Percentiles rank a stretch among this genome's conserved stretches.
phyloP scores from a whole-genome alignment of 345 rosid genomes.

The Alliaria petiolata region DNA sequence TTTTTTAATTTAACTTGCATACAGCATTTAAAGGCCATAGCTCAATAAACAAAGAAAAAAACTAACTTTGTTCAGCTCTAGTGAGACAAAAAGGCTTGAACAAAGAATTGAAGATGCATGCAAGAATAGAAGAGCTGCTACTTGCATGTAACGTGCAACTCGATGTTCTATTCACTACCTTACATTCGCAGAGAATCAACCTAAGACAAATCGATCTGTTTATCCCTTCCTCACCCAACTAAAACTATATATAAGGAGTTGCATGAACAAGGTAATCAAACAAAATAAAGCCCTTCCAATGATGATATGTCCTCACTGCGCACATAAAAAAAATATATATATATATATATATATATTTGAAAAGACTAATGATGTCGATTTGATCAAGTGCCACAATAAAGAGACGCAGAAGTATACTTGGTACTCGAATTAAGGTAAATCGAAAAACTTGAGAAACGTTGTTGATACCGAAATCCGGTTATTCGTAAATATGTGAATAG shows the following conservation, averaged over 20 bases:
- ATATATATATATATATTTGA: too few relatives aligned
- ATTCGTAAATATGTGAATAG: too few relatives aligned
- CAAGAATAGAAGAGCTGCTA: too few relatives aligned
- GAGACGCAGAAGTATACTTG: background rate
- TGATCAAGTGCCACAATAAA: background rate
- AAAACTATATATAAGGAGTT: background rate
- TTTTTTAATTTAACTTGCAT: slow-evolving; percentile 11
- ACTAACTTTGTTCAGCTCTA: too few relatives aligned
- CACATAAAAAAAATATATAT: background rate
- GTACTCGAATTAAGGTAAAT: background rate
- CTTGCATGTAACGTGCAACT: too few relatives aligned
- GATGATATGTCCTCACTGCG: slow-evolving; percentile 76
- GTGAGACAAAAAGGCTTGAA: background rate
- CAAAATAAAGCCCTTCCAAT: slow-evolving; percentile 73
- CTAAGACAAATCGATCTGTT: background rate
- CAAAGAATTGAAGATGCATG: too few relatives aligned
- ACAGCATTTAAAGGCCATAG: background rate
- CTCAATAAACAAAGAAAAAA: too few relatives aligned
- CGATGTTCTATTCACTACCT: background rate
- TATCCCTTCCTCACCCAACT: background rate
- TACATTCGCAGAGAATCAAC: background rate
- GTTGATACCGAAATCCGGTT: too few relatives aligned
- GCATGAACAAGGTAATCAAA: background rate
- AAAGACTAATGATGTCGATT: background rate
- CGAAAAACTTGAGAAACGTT: background rate